Evolutionary conservation across 2,329 filamentous ascomycete species (phyloP), one percentile per base, ranked within the genome.

Genomic region (Talaromyces amestolkiae): DNA sequence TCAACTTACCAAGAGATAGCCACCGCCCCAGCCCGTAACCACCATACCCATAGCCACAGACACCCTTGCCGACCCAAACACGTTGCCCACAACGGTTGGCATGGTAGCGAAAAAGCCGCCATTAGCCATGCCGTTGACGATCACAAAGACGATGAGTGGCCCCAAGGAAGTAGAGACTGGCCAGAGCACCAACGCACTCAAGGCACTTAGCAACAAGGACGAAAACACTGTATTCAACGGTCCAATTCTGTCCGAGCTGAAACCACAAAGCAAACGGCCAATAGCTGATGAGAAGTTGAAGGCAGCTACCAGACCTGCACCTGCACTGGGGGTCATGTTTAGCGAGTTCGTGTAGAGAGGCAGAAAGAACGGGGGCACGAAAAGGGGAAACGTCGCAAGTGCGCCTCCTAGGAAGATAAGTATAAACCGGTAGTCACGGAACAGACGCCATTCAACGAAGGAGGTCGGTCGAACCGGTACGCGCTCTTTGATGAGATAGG

Each of bases 81-180:
- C 81, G 68, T 83, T 86, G 0, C 84, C 83, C 0, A 89, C 84
- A 2, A 86, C 86, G 0, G 87, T 88, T 0, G 87, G 87, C 80
- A 89, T 87, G 0, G 84, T 84, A 1, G 84, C 83, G 70, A 89
- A 89, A 77, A 89, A 89, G 0, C 84, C 86, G 0, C 87, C 87
- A 69, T 88, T 89, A 5, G 84, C 81, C 43, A 82, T 75, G 0
- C 87, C 87, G 68, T 88, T 89, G 24, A 89, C 75, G 6, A 88
- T 77, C 9, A 84, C 84, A 70, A 89, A 89, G 0, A 82, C 73
- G 17, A 84, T 75, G 33, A 89, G 71, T 0, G 86, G 85, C 0
- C 76, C 84, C 1, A 89, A 72, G 0, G 82, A 82, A 9, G 78
- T 83, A 1, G 85, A 86, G 0, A 85, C 80, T 0, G 87, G 87